These are phyloP conservation scores for Aristolochia fimbriata DNA, from an alignment of 164 flowering plant species.

Conservation along the genomic window DNA sequence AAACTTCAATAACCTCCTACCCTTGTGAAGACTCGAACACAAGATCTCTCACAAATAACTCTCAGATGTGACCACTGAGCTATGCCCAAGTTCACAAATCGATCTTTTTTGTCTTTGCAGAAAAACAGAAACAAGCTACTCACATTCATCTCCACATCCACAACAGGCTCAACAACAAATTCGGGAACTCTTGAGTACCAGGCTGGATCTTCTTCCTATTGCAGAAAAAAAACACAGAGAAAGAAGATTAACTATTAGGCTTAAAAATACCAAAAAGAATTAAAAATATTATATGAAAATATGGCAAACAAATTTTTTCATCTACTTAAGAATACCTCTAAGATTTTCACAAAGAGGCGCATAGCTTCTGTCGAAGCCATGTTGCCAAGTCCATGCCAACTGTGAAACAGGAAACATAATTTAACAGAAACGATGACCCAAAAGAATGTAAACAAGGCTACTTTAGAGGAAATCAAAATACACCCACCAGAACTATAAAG, in stretches of 20 bases:
- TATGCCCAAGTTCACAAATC: too few relatives aligned
- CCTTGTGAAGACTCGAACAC: too few relatives aligned
- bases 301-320: background rate
- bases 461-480: background rate
- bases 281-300: background rate
- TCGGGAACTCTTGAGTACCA: slow-evolving; percentile 95
- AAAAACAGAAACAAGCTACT: slow-evolving; percentile 18
- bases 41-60: too few relatives aligned
- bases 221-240: slow-evolving; percentile 9
- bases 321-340: slow-evolving; percentile 54
- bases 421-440: background rate
- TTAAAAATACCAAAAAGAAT: background rate
- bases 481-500: background rate
- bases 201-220: slow-evolving; percentile 94
- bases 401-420: slow-evolving; percentile 19
- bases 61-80: too few relatives aligned
- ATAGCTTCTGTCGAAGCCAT: slow-evolving; percentile 93
- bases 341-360: slow-evolving; percentile 98
- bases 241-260: background rate
- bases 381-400: slow-evolving; percentile 91
- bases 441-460: background rate
- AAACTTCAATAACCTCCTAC: too few relatives aligned
- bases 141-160: slow-evolving; percentile 83
- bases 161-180: slow-evolving; percentile 52
- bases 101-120: too few relatives aligned